Conservation (phyloP, 1,284 basidiomycete genomes). For the Tremellales sp. region DNA sequence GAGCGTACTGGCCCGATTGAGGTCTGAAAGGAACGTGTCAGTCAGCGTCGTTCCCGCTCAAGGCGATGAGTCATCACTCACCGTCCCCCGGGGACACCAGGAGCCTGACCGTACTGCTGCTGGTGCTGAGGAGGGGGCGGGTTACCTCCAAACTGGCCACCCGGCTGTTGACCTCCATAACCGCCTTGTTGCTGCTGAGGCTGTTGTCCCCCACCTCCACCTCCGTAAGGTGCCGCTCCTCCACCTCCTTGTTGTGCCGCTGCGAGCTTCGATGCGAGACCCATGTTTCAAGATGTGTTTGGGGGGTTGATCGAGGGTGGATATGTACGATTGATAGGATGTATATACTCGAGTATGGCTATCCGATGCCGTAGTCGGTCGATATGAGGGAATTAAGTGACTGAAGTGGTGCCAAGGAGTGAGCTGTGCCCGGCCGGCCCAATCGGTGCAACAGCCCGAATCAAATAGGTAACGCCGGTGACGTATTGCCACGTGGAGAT, state of each 20-base stretch:
- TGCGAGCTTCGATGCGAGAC: constrained; percentile 38
- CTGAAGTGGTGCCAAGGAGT: no score
- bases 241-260: constrained; percentile 23
- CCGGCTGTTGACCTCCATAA: background rate
- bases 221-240: constrained; percentile 15
- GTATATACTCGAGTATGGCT: background rate
- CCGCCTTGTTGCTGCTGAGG: constrained; percentile 14
- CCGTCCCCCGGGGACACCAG: constrained; percentile 3
- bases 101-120: constrained; percentile 1
- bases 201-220: constrained; percentile 2
- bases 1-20: constrained; percentile 8
- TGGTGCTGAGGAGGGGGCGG: constrained; percentile 2
- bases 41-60: background rate
- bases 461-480: no score
- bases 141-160: constrained; percentile 12
- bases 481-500: no score
- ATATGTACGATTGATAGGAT: background rate
- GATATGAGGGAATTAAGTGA: background rate
- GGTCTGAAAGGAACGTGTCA: background rate
- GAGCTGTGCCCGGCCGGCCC: no score
- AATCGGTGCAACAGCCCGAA: no score
- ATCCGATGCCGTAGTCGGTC: background rate
- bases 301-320: constrained; percentile 1
- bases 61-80: constrained; percentile 1
- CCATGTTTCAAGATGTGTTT: constrained; percentile 14